These are phyloP conservation scores for Alternaria sp. DNA, from an alignment of 2,329 filamentous ascomycete genomes.

Conservation along the genomic window DNA sequence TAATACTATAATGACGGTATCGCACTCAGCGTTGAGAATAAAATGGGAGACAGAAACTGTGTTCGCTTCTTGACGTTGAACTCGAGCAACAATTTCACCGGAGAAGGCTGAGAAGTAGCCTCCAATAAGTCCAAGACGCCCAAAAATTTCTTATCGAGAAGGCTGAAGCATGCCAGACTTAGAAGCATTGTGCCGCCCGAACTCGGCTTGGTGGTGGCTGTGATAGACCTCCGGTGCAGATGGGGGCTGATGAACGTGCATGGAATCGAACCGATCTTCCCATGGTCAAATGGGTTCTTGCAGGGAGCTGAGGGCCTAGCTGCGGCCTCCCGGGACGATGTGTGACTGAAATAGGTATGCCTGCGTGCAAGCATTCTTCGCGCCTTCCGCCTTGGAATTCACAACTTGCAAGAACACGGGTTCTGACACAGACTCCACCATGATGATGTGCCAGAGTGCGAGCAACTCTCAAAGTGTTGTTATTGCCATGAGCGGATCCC, in stretches of 20 bases:
- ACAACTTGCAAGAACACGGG: not conserved
- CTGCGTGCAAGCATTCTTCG: not conserved
- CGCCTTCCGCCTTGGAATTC: not conserved
- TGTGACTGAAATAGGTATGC: not conserved
- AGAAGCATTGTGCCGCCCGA: not conserved
- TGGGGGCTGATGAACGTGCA: not conserved
- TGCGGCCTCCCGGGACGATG: not conserved
- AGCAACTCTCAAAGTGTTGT: not conserved
- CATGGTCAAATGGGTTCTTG: not conserved
- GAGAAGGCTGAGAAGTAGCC: not conserved
- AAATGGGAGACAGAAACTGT: not conserved
- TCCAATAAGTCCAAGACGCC: not conserved
- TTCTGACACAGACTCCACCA: not conserved
- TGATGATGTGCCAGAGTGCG: not conserved
- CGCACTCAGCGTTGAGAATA: no score
- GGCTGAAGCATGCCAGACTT: not conserved
- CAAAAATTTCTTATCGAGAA: not conserved
- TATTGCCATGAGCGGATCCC: not conserved
- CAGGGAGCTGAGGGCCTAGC: not conserved
- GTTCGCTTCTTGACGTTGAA: not conserved
- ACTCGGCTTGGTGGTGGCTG: not conserved
- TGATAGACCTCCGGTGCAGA: not conserved
- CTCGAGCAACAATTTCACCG: rapidly evolving
- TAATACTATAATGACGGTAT: no score
- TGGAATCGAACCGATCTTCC: not conserved